Conservation (phyloP, 78 protist genomes). For the Polysphondylium violaceum region DNA sequence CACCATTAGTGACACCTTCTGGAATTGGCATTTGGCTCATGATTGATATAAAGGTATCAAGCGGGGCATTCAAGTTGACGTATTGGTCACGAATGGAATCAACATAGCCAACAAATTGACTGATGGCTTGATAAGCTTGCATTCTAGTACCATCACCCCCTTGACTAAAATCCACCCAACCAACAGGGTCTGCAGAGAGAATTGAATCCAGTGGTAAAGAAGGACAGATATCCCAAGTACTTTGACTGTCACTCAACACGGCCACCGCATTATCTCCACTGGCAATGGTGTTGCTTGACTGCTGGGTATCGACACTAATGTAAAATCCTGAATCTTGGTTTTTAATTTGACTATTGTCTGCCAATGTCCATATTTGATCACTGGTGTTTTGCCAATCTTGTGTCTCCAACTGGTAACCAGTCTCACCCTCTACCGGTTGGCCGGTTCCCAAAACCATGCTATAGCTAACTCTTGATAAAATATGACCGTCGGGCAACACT, state of each 20-base stretch:
- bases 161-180: too few species aligned
- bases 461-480: not conserved
- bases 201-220: not conserved
- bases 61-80: not conserved
- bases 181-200: not conserved
- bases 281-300: not conserved
- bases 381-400: not conserved
- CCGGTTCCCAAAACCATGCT: not conserved
- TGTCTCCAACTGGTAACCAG: too few species aligned
- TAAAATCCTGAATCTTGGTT: not conserved
- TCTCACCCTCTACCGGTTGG: too few species aligned
- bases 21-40: not conserved
- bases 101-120: not conserved
- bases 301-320: too few species aligned
- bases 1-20: not conserved
- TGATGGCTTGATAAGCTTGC: not conserved
- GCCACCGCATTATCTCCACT: not conserved
- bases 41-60: not conserved
- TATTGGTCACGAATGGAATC: slow-evolving; percentile 1
- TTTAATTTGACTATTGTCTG: not conserved
- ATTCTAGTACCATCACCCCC: too few species aligned
- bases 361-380: not conserved
- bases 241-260: too few species aligned
- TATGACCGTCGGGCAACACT: slow-evolving; percentile 1
- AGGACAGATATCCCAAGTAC: slow-evolving; percentile 10